phyloP scores from a whole-genome alignment of 495 filamentous ascomycete species.

The Hyaloscypha variabilis region DNA sequence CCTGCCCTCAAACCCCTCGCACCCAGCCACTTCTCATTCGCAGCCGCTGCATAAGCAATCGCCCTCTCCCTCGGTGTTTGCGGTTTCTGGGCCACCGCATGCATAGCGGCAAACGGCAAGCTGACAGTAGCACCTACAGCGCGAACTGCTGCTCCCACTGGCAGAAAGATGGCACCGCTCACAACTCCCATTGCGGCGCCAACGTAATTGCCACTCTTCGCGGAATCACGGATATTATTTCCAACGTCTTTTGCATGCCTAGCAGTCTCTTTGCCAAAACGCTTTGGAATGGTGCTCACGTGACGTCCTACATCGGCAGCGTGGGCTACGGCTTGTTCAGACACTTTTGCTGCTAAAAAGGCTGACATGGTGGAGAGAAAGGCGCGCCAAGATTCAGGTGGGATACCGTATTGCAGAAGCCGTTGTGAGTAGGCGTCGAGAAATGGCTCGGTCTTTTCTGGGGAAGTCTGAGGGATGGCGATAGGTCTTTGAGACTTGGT shows the following conservation, averaged over 20 bases:
- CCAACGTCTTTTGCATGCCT: slow-evolving; percentile 31
- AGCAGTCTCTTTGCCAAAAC: slow-evolving; percentile 32
- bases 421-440: slow-evolving; percentile 30
- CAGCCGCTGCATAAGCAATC: slow-evolving; percentile 32
- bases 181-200: slow-evolving; percentile 31
- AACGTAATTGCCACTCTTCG: slow-evolving; percentile 31
- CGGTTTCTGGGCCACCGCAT: slow-evolving; percentile 29
- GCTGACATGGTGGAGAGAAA: slow-evolving; percentile 37
- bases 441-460: slow-evolving; percentile 31
- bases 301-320: slow-evolving; percentile 33
- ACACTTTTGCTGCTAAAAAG: slow-evolving; percentile 38
- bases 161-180: slow-evolving; percentile 30
- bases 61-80: slow-evolving; percentile 36
- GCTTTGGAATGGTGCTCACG: slow-evolving; percentile 31
- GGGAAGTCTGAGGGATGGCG: slow-evolving; percentile 35
- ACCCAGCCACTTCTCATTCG: slow-evolving; percentile 35
- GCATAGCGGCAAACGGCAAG: slow-evolving; percentile 29
- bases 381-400: slow-evolving; percentile 29
- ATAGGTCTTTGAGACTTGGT: slow-evolving; percentile 26
- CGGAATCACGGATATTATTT: slow-evolving; percentile 26
- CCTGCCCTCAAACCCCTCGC: slow-evolving; percentile 28
- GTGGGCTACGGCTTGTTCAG: slow-evolving; percentile 36
- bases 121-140: slow-evolving; percentile 29
- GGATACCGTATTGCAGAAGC: slow-evolving; percentile 33
- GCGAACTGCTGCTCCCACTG: slow-evolving; percentile 28